Evolutionary conservation across 140 eudicot genomes (phyloP).

Genomic region (Oenanthe javanica): DNA sequence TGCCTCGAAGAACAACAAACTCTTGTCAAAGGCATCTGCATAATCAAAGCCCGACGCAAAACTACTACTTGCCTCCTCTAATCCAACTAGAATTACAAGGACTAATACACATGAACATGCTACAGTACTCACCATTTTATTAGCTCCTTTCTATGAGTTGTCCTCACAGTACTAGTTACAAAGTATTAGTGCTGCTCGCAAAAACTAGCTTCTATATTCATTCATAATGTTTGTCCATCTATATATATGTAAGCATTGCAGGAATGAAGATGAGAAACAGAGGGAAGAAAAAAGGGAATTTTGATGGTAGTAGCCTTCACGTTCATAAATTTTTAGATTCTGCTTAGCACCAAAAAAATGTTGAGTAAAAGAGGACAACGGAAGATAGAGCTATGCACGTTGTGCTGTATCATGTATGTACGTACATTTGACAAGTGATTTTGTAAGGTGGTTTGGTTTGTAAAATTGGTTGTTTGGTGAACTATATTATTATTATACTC

Average conservation of each 20-base stretch:
- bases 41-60: conserved; percentile 42
- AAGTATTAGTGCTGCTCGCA: neutral
- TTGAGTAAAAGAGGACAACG: neutral
- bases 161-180: neutral
- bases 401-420: neutral
- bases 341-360: neutral
- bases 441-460: neutral
- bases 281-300: neutral
- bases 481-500: neutral
- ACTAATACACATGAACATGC: conserved; percentile 14
- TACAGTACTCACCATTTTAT: neutral
- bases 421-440: neutral
- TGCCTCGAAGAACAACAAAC: conserved; percentile 81
- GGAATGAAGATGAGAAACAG: neutral
- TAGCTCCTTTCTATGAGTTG: neutral
- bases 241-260: neutral
- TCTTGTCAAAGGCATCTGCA: conserved; percentile 60
- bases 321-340: neutral
- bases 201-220: neutral
- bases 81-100: conserved; percentile 21
- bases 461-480: neutral
- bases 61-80: conserved; percentile 19
- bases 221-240: neutral
- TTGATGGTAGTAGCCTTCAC: neutral
- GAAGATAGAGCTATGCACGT: conserved; percentile 6